Conservation (phyloP, 768 basidiomycete species). For the Hysterangium stoloniferum region DNA sequence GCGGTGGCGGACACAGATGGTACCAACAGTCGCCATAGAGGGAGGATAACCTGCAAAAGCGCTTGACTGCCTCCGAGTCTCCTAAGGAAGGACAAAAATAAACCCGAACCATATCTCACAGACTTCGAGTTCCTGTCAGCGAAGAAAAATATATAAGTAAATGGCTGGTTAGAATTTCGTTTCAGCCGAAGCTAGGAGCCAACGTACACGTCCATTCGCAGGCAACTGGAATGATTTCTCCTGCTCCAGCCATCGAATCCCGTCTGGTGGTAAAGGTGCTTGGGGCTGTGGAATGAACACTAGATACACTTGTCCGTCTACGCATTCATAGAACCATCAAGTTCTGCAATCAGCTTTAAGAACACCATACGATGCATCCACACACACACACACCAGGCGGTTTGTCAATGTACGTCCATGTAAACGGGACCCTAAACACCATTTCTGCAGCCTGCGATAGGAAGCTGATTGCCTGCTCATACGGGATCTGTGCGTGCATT, state of each 20-base stretch:
- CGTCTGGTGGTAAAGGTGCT: conserved; percentile 62
- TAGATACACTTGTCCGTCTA: conserved; percentile 63
- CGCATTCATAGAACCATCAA: no score
- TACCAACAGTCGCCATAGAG: no score
- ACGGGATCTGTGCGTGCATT: conserved; percentile 43
- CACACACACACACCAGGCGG: conserved; percentile 65
- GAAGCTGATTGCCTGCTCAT: conserved; percentile 53
- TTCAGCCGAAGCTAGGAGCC: not conserved
- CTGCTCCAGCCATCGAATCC: conserved; percentile 69
- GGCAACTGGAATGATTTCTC: conserved; percentile 56
- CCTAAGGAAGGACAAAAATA: no score
- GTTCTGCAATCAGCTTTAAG: no score
- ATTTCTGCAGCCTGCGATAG: conserved; percentile 51
- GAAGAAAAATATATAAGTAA: not conserved
- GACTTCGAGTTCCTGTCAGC: conserved; percentile 65
- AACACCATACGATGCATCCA: no score
- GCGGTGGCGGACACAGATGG: no score
- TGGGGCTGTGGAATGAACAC: conserved; percentile 50
- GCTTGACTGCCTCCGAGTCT: no score
- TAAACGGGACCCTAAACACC: conserved; percentile 53
- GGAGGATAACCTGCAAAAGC: no score
- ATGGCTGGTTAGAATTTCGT: no score
- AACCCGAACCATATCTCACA: conserved; percentile 70
- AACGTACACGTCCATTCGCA: conserved; percentile 44
- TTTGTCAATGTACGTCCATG: conserved; percentile 72